Base-by-base conservation (phyloP, 768 basidiomycete species). In the Coprinellus aureogranulatus region DNA sequence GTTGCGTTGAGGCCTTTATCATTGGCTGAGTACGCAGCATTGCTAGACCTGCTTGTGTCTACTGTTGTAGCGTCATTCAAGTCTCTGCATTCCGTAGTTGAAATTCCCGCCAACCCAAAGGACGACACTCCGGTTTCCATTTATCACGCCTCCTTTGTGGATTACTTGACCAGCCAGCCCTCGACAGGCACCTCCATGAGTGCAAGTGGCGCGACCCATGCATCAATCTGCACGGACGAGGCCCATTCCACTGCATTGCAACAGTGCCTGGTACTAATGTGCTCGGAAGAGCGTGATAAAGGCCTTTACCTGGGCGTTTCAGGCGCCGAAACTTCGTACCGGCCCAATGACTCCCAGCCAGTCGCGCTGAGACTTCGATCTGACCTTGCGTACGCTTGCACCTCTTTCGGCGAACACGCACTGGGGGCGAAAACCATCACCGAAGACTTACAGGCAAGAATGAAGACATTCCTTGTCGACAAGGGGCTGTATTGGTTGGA, bases 401-500 rank as follows among this genome's bases (percentile, higher is more conserved):
- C 53, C 5, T 16, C 53, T 2, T 54, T 39, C 40, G 53, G 22
- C 3, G 26, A 54, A 12, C 53, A 54, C 30, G 25, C 44, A 18
- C 22, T 54, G 22, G 40, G 23, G 12, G 41, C 25, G 11, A 27
- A 18, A 12, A 26, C 22, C 18, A 34, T 34, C 6, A 6, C 34
- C 6, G 22, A 28, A 12, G 8, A 4, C 14, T 26, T 22, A 2
- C 51, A 41, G 31, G 2, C 14, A n/a, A 12, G 22, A n/a, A 10
- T 53, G 10, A 2, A 20, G 26, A 23, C 28, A 44, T 42, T 54
- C 22, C 18, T 54, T 39, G 39, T 2, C 10, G 26, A n/a, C 22
- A 42, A 58, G 25, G 40, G 70, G 9, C 55, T 72, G 18, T 69
- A 58, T 45, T 72, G 72, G 72, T 34, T 74, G 31, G 72, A 74